Percentiles rank a stretch among this genome's conserved stretches.
phyloP scores from a whole-genome alignment of 108 stramenopile species.

The Fragilaria radians region DNA sequence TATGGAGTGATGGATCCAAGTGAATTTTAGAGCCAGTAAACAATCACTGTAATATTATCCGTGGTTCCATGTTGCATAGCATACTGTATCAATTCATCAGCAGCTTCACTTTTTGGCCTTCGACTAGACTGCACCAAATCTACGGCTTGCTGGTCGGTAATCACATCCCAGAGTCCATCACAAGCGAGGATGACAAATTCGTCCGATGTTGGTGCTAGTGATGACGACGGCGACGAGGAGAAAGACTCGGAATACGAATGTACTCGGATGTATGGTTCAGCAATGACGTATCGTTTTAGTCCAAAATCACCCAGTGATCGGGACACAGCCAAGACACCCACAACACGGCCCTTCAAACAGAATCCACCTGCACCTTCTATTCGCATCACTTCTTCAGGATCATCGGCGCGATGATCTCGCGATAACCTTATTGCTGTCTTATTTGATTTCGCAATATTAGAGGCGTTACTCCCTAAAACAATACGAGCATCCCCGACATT shows the following conservation, averaged over 20 bases:
- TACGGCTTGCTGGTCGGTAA: conserved; percentile 58
- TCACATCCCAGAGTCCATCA: conserved; percentile 91
- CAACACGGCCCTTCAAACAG: conserved; percentile 64
- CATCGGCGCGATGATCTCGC: conserved; percentile 74
- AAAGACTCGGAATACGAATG: neutral
- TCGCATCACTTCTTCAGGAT: conserved; percentile 63
- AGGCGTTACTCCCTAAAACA: conserved; percentile 52
- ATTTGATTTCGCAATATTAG: neutral
- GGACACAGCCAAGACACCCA: conserved; percentile 85
- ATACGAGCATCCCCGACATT: conserved; percentile 94
- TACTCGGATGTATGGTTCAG: conserved; percentile 47
- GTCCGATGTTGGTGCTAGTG: conserved; percentile 1
- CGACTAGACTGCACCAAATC: neutral
- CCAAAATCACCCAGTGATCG: conserved; percentile 85
- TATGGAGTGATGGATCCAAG: too few relatives aligned
- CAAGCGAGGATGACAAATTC: conserved; percentile 80
- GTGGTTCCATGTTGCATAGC: conserved; percentile 62
- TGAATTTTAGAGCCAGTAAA: conserved; percentile 74
- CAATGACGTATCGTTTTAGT: conserved; percentile 85
- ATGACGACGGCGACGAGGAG: neutral
- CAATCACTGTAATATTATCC: conserved; percentile 81
- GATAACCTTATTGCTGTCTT: conserved; percentile 59
- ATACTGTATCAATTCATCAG: conserved; percentile 17
- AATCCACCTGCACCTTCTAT: conserved; percentile 80
- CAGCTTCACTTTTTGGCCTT: neutral